Percentiles rank a stretch among this genome's conserved stretches.
Conservation (phyloP, 2,329 filamentous ascomycete species). For the Fusarium bactridioides region DNA sequence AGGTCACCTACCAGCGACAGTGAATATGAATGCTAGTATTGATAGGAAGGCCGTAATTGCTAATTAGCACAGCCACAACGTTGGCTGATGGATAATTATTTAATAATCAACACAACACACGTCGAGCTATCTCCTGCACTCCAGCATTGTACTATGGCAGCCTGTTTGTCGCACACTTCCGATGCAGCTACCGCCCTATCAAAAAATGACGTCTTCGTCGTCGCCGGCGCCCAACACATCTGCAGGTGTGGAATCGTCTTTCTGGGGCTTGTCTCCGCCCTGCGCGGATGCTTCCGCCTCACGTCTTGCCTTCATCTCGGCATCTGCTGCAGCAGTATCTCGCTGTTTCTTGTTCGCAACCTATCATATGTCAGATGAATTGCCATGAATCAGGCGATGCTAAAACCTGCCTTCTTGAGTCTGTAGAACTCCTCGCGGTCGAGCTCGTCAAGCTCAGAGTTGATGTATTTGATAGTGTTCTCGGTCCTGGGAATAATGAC, state of each 20-base stretch:
- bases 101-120: not conserved
- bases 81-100: not conserved
- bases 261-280: conserved; percentile 48
- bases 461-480: conserved; percentile 99
- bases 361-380: conserved; percentile 39
- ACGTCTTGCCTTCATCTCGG: conserved; percentile 78
- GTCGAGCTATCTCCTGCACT: not conserved
- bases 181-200: conserved; percentile 18
- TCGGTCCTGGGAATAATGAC: conserved; percentile 98
- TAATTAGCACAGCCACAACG: not conserved
- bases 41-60: not conserved
- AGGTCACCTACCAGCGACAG: conserved; percentile 96
- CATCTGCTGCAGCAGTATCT: conserved; percentile 75
- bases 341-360: conserved; percentile 85
- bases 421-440: conserved; percentile 98
- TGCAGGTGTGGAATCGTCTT: conserved; percentile 51
- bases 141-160: not conserved
- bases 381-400: no score
- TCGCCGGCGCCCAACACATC: conserved; percentile 80
- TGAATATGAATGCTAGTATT: conserved; percentile 47
- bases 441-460: conserved; percentile 95
- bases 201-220: conserved; percentile 89
- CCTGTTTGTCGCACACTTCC: not conserved
- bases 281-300: conserved; percentile 52
- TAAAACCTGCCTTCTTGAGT: conserved; percentile 75